Percentiles rank a stretch among this genome's conserved stretches.
phyloP scores from a whole-genome alignment of 441 rosid genomes.

The Croton setiger region DNA sequence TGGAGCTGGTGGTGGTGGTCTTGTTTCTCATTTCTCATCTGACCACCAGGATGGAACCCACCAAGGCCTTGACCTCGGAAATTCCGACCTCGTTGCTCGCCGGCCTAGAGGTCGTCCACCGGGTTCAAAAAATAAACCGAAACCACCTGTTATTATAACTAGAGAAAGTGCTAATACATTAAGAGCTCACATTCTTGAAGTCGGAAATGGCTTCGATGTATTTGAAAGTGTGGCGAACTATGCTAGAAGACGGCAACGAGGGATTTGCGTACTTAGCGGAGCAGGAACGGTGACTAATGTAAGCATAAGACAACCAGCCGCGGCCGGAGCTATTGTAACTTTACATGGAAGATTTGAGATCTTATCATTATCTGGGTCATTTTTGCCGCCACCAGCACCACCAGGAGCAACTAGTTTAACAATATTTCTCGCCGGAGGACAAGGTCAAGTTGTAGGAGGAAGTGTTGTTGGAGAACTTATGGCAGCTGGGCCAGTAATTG shows the following conservation, averaged over 20 bases:
- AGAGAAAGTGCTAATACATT: constrained; percentile 92
- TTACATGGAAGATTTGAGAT: constrained; percentile 90
- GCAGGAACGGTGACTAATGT: constrained; percentile 89
- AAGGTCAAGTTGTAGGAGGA: constrained; percentile 94
- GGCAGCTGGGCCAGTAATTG: constrained; percentile 85
- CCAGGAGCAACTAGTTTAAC: constrained; percentile 94
- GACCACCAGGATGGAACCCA: constrained; percentile 33
- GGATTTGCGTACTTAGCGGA: constrained; percentile 79
- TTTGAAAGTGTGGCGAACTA: constrained; percentile 79
- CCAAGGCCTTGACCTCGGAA: constrained; percentile 47
- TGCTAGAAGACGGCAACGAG: constrained; percentile 83
- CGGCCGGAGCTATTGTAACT: constrained; percentile 65
- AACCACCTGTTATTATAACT: constrained; percentile 88
- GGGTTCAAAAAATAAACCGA: constrained; percentile 86
- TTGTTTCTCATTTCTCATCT: constrained; percentile 27
- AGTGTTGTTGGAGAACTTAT: constrained; percentile 84
- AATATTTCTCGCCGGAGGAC: constrained; percentile 75
- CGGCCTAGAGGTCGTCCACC: constrained; percentile 91
- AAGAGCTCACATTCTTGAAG: constrained; percentile 90
- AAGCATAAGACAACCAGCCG: constrained; percentile 81
- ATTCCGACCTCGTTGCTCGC: constrained; percentile 48
- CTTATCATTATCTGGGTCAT: constrained; percentile 81
- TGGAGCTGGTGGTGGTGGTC: constrained; percentile 23
- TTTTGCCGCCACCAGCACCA: constrained; percentile 94
- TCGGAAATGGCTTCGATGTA: constrained; percentile 82